Evolutionary conservation across 257 asterid genomes (phyloP).

Genomic region (Coffea eugenioides): DNA sequence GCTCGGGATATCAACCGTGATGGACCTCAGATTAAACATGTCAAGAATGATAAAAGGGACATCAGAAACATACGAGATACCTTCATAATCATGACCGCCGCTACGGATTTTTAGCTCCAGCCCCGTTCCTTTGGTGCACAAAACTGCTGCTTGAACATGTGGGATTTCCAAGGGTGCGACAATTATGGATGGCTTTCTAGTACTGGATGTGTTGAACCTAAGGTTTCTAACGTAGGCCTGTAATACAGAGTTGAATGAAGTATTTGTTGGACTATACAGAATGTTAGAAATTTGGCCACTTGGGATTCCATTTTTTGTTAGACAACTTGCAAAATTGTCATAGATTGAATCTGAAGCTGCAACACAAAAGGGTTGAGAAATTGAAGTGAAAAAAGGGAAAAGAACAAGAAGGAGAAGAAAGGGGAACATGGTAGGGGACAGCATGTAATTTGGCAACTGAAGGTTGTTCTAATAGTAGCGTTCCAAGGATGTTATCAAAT

Average conservation of each 20-base stretch:
- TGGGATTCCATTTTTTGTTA: slow-evolving; percentile 17
- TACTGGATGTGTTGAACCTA: slow-evolving; percentile 27
- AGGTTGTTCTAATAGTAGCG: not conserved
- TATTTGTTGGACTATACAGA: slow-evolving; percentile 23
- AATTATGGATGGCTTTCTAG: slow-evolving; percentile 37
- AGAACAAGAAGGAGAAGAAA: slow-evolving; percentile 14
- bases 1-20: slow-evolving; percentile 17
- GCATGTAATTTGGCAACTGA: not conserved
- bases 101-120: slow-evolving; percentile 44
- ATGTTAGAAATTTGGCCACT: slow-evolving; percentile 13
- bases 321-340: slow-evolving; percentile 29
- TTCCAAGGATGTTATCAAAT: not conserved
- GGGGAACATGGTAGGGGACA: not conserved
- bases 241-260: slow-evolving; percentile 25
- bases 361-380: not conserved
- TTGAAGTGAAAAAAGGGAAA: slow-evolving; percentile 4
- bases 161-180: slow-evolving; percentile 26
- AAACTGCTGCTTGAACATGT: slow-evolving; percentile 24
- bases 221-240: slow-evolving; percentile 30
- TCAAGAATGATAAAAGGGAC: slow-evolving; percentile 33
- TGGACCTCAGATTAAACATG: slow-evolving; percentile 35
- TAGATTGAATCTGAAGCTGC: slow-evolving; percentile 18
- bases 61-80: slow-evolving; percentile 32
- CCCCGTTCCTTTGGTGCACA: slow-evolving; percentile 27
- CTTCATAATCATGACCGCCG: slow-evolving; percentile 60